Conservation (phyloP, 2,329 filamentous ascomycete species). For the Aspergillus clavatus region DNA sequence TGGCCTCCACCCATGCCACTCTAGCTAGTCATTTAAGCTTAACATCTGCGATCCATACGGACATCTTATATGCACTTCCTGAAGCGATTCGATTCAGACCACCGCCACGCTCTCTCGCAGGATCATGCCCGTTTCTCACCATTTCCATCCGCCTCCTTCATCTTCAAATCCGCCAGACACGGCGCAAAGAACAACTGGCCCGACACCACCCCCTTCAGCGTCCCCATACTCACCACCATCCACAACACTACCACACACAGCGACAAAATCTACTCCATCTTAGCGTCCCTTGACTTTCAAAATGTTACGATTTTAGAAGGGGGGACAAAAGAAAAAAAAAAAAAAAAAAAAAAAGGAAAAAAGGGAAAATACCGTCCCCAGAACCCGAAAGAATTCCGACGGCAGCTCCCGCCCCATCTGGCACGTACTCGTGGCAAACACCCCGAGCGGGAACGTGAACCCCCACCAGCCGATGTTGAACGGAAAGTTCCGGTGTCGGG, state of each 20-base stretch:
- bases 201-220: slow-evolving; percentile 44
- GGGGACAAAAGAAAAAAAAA: too few species aligned
- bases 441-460: slow-evolving; percentile 57
- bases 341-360: too few species aligned
- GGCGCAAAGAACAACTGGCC: slow-evolving; percentile 53
- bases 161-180: slow-evolving; percentile 43
- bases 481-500: slow-evolving; percentile 41
- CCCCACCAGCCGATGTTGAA: slow-evolving; percentile 63
- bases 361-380: slow-evolving; percentile 45
- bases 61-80: not conserved
- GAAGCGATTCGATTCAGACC: too few species aligned
- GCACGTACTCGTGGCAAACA: slow-evolving; percentile 47
- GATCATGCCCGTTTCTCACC: slow-evolving; percentile 16
- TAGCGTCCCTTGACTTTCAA: not conserved
- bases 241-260: slow-evolving; percentile 51
- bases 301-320: too few species aligned
- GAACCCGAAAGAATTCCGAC: slow-evolving; percentile 51
- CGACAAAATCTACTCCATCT: slow-evolving; percentile 42
- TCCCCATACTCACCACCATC: slow-evolving; percentile 51
- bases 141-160: slow-evolving; percentile 14
- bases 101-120: too few species aligned
- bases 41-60: not conserved
- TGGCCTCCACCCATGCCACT: too few species aligned
- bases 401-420: slow-evolving; percentile 48
- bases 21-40: too few species aligned